Conservation (phyloP, 495 filamentous ascomycete species). For the Aspergillus leporis region DNA sequence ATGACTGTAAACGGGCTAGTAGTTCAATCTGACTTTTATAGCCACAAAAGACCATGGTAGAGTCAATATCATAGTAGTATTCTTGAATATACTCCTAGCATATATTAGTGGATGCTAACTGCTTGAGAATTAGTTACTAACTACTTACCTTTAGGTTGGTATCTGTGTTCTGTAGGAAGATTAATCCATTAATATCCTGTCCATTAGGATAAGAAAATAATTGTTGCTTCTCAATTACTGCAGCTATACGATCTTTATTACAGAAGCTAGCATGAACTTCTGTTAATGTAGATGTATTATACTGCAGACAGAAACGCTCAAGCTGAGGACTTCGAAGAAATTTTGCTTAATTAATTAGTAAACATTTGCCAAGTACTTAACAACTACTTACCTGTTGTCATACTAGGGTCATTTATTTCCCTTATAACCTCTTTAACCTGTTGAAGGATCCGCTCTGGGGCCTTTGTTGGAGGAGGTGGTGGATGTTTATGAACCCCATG, state of each 20-base stretch:
- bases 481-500: slow-evolving; percentile 10
- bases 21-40: slow-evolving; percentile 12
- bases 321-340: slow-evolving; percentile 17
- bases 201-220: slow-evolving; percentile 10
- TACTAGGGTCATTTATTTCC: slow-evolving; percentile 1
- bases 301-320: slow-evolving; percentile 11
- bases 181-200: slow-evolving; percentile 13
- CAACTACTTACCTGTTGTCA: slow-evolving; percentile 11
- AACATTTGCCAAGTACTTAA: neutral
- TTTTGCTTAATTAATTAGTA: slow-evolving; percentile 5
- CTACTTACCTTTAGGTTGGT: slow-evolving; percentile 7
- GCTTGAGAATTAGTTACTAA: neutral
- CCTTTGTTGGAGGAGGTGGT: neutral
- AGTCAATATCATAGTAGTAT: slow-evolving; percentile 5
- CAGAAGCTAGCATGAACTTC: slow-evolving; percentile 10
- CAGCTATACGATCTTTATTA: slow-evolving; percentile 15
- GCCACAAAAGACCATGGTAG: slow-evolving; percentile 12
- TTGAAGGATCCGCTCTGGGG: slow-evolving; percentile 9
- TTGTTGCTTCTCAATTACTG: slow-evolving; percentile 14
- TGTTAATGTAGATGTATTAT: slow-evolving; percentile 10
- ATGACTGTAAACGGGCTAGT: neutral
- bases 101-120: slow-evolving; percentile 9
- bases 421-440: slow-evolving; percentile 3
- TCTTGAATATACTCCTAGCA: slow-evolving; percentile 20
- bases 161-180: slow-evolving; percentile 5